phyloP scores from a whole-genome alignment of 2,329 filamentous ascomycete genomes.

The Aplosporella prunicola region DNA sequence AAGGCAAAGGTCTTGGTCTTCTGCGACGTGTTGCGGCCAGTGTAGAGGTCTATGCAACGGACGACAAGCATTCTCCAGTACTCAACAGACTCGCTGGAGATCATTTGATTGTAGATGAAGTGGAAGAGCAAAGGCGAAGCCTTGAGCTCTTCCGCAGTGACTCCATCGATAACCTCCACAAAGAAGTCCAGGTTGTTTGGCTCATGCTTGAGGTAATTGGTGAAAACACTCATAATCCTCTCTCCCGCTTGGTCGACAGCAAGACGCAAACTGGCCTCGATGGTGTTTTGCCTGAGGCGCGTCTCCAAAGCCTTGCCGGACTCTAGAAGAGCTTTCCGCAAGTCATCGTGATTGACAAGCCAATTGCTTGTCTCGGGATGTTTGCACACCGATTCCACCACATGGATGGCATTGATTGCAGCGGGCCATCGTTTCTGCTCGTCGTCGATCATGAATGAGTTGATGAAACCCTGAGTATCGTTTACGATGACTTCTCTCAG shows the following conservation, averaged over 20 bases:
- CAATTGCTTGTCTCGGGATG: slow-evolving; percentile 57
- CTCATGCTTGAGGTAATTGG: slow-evolving; percentile 65
- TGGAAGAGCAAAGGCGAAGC: slow-evolving; percentile 63
- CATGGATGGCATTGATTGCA: slow-evolving; percentile 78
- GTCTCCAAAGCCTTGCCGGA: slow-evolving; percentile 71
- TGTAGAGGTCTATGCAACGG: slow-evolving; percentile 80
- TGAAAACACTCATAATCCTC: slow-evolving; percentile 76
- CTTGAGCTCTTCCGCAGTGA: slow-evolving; percentile 76
- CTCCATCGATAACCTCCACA: slow-evolving; percentile 72
- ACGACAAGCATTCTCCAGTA: slow-evolving; percentile 76
- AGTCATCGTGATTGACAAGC: slow-evolving; percentile 47
- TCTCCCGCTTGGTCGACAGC: slow-evolving; percentile 83
- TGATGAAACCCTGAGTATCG: slow-evolving; percentile 63
- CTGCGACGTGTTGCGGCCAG: slow-evolving; percentile 67
- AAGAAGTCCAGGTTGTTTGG: slow-evolving; percentile 73
- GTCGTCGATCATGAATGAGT: slow-evolving; percentile 54
- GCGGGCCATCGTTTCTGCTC: slow-evolving; percentile 63
- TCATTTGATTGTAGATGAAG: slow-evolving; percentile 78
- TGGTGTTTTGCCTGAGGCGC: slow-evolving; percentile 57
- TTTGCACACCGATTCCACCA: slow-evolving; percentile 68
- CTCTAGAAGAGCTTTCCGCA: slow-evolving; percentile 50
- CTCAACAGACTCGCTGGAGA: slow-evolving; percentile 73
- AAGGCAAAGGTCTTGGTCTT: slow-evolving; percentile 89
- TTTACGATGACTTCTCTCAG: slow-evolving; percentile 66
- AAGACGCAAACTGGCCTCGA: slow-evolving; percentile 65